Conservation (phyloP, 805 yeast genomes). For the Barnettozyma californica region DNA sequence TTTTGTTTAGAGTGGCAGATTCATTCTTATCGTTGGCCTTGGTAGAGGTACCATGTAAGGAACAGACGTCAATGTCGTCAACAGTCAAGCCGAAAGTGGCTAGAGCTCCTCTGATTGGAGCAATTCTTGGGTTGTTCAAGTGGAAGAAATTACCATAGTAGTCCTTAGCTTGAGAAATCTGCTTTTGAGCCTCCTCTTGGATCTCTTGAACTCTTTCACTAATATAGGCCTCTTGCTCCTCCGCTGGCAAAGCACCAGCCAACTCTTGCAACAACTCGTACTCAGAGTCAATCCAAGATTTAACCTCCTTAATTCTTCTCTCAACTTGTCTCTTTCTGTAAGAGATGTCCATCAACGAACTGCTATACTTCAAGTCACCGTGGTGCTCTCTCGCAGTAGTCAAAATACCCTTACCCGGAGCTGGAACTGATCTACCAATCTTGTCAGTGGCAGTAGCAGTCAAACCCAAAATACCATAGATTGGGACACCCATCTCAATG, state of each 20-base stretch:
- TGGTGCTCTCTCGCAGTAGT: slow-evolving; percentile 96
- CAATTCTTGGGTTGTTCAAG: slow-evolving; percentile 85
- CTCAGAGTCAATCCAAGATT: slow-evolving; percentile 82
- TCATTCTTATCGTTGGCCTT: slow-evolving; percentile 99
- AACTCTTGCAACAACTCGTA: slow-evolving; percentile 65
- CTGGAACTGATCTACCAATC: slow-evolving; percentile 98
- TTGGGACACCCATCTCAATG: slow-evolving; percentile 97
- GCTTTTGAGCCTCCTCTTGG: slow-evolving; percentile 76
- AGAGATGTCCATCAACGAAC: slow-evolving; percentile 80
- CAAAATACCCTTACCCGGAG: slow-evolving; percentile 99
- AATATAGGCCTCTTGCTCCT: slow-evolving; percentile 54
- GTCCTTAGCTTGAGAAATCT: slow-evolving; percentile 80
- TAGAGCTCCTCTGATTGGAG: slow-evolving; percentile 95
- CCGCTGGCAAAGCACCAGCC: slow-evolving; percentile 46
- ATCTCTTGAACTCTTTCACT: slow-evolving; percentile 86
- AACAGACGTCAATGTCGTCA: slow-evolving; percentile 94
- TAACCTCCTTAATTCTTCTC: slow-evolving; percentile 70
- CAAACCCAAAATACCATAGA: slow-evolving; percentile 90
- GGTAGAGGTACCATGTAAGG: slow-evolving; percentile 99
- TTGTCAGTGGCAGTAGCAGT: slow-evolving; percentile 97
- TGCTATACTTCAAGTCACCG: slow-evolving; percentile 69
- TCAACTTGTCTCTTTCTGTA: slow-evolving; percentile 91
- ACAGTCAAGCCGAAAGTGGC: slow-evolving; percentile 90
- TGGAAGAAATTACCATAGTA: slow-evolving; percentile 96
- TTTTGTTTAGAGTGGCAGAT: slow-evolving; percentile 80